phyloP scores from a whole-genome alignment of 768 basidiomycete species.

The Tephrocybe sp. region DNA sequence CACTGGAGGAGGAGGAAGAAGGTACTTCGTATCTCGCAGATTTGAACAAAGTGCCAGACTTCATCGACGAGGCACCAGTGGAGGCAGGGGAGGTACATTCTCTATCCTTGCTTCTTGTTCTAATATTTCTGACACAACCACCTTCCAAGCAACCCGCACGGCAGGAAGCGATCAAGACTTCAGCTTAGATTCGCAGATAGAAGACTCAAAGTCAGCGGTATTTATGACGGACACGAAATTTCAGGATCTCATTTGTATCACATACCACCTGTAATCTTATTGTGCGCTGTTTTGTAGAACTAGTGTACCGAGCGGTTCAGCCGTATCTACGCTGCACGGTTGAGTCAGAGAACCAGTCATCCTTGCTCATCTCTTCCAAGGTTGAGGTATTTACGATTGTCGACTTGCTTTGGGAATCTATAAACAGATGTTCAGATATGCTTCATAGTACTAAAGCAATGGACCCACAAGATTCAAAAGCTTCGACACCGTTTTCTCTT shows the following conservation, averaged over 20 bases:
- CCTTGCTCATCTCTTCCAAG: constrained; percentile 54
- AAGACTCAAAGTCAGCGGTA: constrained; percentile 4
- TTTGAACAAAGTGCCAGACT: constrained; percentile 87
- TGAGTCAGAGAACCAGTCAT: constrained; percentile 80
- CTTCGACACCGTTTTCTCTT: constrained; percentile 83
- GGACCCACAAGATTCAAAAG: constrained; percentile 71
- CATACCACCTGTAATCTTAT: constrained; percentile 19
- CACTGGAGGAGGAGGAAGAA: constrained; percentile 91
- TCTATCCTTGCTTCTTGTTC: neutral
- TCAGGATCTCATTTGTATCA: constrained; percentile 14
- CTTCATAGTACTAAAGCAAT: neutral
- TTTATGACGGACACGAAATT: constrained; percentile 11
- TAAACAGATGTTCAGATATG: constrained; percentile 1
- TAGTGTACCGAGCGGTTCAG: constrained; percentile 30
- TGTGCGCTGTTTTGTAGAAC: constrained; percentile 2
- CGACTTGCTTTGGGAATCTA: constrained; percentile 87
- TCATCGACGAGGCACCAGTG: constrained; percentile 85
- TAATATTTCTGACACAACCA: constrained; percentile 3
- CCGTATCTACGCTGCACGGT: constrained; percentile 62
- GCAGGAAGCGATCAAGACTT: constrained; percentile 59
- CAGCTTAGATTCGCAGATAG: constrained; percentile 37
- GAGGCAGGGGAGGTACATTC: constrained; percentile 59
- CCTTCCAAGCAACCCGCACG: constrained; percentile 35
- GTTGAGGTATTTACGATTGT: constrained; percentile 73
- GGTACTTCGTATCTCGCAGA: constrained; percentile 86